Percentiles rank a stretch among this genome's conserved stretches.
Conservation (phyloP, 306 rosid genomes). For the Lathyrus sativus region DNA sequence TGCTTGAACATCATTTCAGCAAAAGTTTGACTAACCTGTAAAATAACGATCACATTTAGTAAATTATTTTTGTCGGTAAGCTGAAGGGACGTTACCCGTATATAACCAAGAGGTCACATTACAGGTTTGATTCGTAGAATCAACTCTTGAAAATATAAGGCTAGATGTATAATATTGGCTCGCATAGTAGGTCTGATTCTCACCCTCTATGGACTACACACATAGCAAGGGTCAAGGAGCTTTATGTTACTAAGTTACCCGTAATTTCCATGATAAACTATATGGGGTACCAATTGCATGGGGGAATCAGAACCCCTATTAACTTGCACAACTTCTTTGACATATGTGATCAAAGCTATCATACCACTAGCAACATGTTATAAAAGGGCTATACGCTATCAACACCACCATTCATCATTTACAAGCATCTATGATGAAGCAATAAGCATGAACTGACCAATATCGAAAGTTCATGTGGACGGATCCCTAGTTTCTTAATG, state of each 20-base stretch:
- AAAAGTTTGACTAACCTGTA: slow-evolving; percentile 89
- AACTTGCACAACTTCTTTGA: slow-evolving; percentile 23
- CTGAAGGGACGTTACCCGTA: background rate
- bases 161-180: slow-evolving; percentile 1
- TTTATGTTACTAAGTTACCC: background rate
- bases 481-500: slow-evolving; percentile 67
- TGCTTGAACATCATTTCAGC: slow-evolving; percentile 99
- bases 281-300: slow-evolving; percentile 2
- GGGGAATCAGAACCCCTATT: slow-evolving; percentile 23
- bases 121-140: slow-evolving; percentile 13
- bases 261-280: slow-evolving; percentile 26
- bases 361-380: slow-evolving; percentile 4
- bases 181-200: slow-evolving; percentile 9
- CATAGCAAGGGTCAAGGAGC: background rate
- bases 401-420: slow-evolving; percentile 19
- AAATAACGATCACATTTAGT: slow-evolving; percentile 30
- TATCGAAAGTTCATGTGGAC: slow-evolving; percentile 77
- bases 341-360: slow-evolving; percentile 24
- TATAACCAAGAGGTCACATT: slow-evolving; percentile 25
- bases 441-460: slow-evolving; percentile 60
- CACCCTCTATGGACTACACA: background rate
- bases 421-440: slow-evolving; percentile 25
- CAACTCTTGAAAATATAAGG: slow-evolving; percentile 27
- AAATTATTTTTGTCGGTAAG: slow-evolving; percentile 25
- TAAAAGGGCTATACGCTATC: slow-evolving; percentile 14